phyloP scores from a whole-genome alignment of 768 basidiomycete species.

The Suillus luteus region DNA sequence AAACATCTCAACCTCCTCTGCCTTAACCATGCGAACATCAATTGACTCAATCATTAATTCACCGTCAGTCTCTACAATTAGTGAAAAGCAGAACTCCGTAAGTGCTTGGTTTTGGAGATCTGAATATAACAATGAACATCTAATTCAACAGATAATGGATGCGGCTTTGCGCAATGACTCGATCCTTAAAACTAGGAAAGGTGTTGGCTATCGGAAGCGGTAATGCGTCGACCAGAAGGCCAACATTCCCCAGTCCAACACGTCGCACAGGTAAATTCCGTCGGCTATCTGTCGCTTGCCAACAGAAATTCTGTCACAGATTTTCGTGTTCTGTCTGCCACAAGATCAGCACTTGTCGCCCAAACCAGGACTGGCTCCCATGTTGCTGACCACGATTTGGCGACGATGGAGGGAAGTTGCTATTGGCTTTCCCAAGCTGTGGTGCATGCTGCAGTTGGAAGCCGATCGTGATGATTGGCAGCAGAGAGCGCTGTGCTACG shows the following conservation, averaged over 20 bases:
- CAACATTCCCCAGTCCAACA: background rate
- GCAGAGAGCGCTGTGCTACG: conserved; percentile 5
- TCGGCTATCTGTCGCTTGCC: background rate
- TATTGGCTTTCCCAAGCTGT: conserved; percentile 43
- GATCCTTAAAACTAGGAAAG: background rate
- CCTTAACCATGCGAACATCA: too few species aligned
- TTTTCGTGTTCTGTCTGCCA: background rate
- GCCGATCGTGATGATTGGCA: conserved; percentile 9
- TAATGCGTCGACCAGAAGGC: background rate
- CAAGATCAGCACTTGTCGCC: conserved; percentile 27
- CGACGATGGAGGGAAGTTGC: conserved; percentile 44
- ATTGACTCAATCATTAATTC: too few species aligned
- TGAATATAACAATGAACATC: too few species aligned
- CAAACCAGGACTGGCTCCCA: conserved; percentile 32
- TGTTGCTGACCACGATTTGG: conserved; percentile 44
- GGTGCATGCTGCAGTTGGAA: conserved; percentile 43
- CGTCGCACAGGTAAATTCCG: background rate
- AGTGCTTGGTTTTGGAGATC: too few species aligned
- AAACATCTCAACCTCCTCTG: too few species aligned
- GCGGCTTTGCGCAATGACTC: too few species aligned
- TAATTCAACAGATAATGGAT: too few species aligned
- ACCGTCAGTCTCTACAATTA: too few species aligned
- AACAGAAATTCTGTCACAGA: background rate
- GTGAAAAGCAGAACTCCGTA: too few species aligned
- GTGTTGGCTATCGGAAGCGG: background rate